Evolutionary conservation across 1,284 basidiomycete genomes (phyloP).

Genomic region (Phlebopus sp.): DNA sequence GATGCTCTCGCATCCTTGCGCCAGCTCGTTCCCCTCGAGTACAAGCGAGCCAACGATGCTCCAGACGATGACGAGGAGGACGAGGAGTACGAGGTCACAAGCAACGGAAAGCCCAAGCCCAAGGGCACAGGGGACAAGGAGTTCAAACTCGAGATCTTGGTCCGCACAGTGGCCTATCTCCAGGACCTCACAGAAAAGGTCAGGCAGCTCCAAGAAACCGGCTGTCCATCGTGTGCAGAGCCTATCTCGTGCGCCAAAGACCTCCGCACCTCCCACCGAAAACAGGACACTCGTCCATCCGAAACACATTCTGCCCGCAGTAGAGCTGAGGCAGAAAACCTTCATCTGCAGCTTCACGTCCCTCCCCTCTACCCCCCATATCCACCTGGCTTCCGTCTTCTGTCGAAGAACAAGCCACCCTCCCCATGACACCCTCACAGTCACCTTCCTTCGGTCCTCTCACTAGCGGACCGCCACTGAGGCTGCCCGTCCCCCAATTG

Average conservation of each 20-base stretch:
- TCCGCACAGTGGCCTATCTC: constrained; percentile 68
- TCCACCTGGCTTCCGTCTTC: constrained; percentile 44
- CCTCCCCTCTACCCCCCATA: constrained; percentile 46
- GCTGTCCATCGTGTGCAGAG: constrained; percentile 32
- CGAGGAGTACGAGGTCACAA: constrained; percentile 25
- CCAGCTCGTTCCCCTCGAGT: constrained; percentile 58
- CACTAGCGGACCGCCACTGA: background rate
- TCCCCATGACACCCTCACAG: constrained; percentile 24
- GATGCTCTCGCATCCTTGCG: constrained; percentile 68
- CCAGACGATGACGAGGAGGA: constrained; percentile 28
- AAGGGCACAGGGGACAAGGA: constrained; percentile 61
- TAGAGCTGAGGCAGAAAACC: constrained; percentile 13
- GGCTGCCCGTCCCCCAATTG: constrained; percentile 30
- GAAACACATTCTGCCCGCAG: background rate
- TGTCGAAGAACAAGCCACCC: constrained; percentile 32
- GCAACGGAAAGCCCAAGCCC: constrained; percentile 32
- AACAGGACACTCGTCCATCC: background rate
- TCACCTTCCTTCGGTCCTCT: constrained; percentile 18
- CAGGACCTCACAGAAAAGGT: constrained; percentile 59
- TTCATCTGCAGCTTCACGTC: constrained; percentile 6
- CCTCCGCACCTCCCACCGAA: background rate
- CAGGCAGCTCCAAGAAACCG: constrained; percentile 40
- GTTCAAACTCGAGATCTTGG: constrained; percentile 79
- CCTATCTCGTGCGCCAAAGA: constrained; percentile 14
- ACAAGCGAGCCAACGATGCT: constrained; percentile 31